Evolutionary conservation across 768 basidiomycete species (phyloP).

Genomic region (Collybia sordida): DNA sequence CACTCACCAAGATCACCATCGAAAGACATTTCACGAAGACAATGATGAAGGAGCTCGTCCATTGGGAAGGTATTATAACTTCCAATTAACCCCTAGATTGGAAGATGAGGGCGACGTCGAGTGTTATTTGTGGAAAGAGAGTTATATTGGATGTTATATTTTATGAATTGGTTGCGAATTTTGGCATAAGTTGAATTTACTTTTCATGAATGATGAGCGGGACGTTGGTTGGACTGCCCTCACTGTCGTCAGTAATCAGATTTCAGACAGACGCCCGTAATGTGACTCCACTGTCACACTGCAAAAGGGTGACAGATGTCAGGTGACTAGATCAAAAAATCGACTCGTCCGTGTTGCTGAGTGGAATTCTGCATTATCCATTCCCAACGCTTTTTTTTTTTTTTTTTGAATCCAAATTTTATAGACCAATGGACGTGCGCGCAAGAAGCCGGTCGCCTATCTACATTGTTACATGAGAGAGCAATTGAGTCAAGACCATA

Average conservation of each 20-base stretch:
- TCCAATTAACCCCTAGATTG: too few species aligned
- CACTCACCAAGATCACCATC: slow-evolving; percentile 87
- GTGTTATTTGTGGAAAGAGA: background rate
- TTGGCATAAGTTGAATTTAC: background rate
- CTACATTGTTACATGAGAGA: too few species aligned
- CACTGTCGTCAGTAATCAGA: slow-evolving; percentile 9
- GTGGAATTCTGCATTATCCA: slow-evolving; percentile 10
- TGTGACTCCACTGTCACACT: slow-evolving; percentile 12
- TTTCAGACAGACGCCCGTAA: slow-evolving; percentile 1
- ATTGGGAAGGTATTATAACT: slow-evolving; percentile 33
- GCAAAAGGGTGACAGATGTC: slow-evolving; percentile 7
- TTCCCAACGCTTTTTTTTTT: too few species aligned
- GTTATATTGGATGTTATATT: background rate
- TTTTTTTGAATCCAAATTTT: too few species aligned
- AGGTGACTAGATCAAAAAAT: too few species aligned
- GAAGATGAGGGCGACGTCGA: too few species aligned
- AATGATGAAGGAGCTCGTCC: slow-evolving; percentile 86
- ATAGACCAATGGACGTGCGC: too few species aligned
- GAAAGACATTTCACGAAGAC: slow-evolving; percentile 84
- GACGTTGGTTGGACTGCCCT: background rate
- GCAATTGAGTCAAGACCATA: too few species aligned
- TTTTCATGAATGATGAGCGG: background rate
- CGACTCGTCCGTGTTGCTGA: too few species aligned
- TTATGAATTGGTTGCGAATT: background rate
- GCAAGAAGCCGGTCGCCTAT: too few species aligned